These are phyloP conservation scores for Giardia muris DNA, from an alignment of 208 protist species.

Conservation along the genomic window DNA sequence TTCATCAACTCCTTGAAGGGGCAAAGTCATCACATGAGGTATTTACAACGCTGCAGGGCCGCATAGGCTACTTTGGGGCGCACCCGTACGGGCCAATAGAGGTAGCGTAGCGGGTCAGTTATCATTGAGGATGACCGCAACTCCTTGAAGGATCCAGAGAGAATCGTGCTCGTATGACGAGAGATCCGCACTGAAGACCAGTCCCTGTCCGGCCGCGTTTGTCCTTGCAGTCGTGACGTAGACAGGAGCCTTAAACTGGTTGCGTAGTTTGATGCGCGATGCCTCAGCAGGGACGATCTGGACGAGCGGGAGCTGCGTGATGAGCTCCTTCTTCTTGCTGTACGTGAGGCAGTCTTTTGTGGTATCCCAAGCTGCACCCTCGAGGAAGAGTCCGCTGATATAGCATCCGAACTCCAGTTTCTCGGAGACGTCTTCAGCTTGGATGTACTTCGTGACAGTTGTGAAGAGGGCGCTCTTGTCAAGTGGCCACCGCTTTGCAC, in stretches of 20 bases:
- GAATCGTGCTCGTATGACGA: constrained; percentile 65
- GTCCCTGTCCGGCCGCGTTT: constrained; percentile 82
- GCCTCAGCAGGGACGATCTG: constrained; percentile 81
- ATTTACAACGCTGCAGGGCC: not conserved
- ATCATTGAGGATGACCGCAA: constrained; percentile 54
- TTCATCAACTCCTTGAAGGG: not conserved
- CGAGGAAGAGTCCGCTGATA: constrained; percentile 76
- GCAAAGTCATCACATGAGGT: not conserved
- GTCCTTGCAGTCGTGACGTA: constrained; percentile 83
- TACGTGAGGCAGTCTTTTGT: constrained; percentile 55
- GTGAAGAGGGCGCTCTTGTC: constrained; percentile 70
- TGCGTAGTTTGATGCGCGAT: constrained; percentile 65
- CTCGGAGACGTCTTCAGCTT: constrained; percentile 55
- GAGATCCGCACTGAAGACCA: constrained; percentile 88
- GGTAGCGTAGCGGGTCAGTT: no score
- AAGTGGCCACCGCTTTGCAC: constrained; percentile 83
- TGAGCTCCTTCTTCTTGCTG: constrained; percentile 79
- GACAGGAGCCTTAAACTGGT: constrained; percentile 83
- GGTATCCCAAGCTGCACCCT: constrained; percentile 82
- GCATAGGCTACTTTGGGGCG: no score
- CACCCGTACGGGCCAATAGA: no score
- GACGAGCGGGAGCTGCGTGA: constrained; percentile 80
- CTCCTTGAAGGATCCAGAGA: constrained; percentile 81
- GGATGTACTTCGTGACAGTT: constrained; percentile 40
- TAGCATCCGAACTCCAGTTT: constrained; percentile 76